A percentile compares a stretch with the other conserved stretches of the same genome.
Conservation (phyloP, 345 rosid species). For the Clausena lansium region DNA sequence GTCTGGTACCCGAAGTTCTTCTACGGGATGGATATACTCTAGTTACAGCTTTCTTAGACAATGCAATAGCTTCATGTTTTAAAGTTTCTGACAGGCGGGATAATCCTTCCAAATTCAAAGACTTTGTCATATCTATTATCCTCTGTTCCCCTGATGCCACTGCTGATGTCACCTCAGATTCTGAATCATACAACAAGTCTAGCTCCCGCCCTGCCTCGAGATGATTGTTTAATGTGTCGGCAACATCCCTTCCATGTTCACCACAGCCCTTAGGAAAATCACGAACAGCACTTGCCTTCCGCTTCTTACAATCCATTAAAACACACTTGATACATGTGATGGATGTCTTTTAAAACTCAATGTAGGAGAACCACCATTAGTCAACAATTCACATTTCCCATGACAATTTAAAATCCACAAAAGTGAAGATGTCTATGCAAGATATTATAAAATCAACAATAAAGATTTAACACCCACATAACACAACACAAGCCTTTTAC, state of each 20-base stretch:
- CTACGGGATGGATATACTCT: slow-evolving; percentile 8
- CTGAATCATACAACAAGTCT: neutral
- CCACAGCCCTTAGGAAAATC: slow-evolving; percentile 7
- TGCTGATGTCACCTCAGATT: neutral
- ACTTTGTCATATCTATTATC: neutral
- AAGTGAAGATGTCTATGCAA: neutral
- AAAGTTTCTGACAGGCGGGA: neutral
- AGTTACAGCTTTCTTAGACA: neutral
- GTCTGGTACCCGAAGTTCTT: slow-evolving; percentile 12
- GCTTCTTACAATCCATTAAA: neutral
- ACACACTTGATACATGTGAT: neutral
- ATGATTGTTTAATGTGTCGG: neutral
- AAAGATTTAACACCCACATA: neutral
- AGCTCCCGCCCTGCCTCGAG: neutral
- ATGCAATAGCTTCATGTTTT: neutral
- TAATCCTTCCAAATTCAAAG: neutral
- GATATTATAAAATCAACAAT: neutral
- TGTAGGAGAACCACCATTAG: neutral
- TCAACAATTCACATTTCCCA: neutral
- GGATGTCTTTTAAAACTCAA: neutral
- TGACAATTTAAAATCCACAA: neutral
- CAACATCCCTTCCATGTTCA: neutral
- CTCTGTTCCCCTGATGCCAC: neutral
- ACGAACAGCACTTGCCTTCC: neutral
- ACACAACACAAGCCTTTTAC: neutral